Base-by-base conservation (phyloP, 495 filamentous ascomycete genomes). In the Filosporella fistucella region DNA sequence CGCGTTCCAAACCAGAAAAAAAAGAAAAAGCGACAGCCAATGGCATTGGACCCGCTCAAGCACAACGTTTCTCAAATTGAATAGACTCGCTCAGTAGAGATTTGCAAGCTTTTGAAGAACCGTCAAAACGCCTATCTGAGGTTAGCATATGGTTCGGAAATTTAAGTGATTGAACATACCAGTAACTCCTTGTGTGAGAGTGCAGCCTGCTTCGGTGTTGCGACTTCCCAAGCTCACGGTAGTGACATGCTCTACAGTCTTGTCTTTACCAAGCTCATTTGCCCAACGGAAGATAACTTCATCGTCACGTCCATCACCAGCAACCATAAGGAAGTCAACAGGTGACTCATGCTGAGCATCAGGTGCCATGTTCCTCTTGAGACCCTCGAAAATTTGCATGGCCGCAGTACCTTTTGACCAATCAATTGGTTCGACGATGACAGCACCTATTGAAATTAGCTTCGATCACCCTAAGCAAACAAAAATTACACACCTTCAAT, bases 281-380 rank as follows among this genome's bases (percentile, higher is more conserved):
- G 90, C 91, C 91, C 91, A 96, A 26, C 83, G 85, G 71, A 91
- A 96, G 18, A 95, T 82, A 37, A 88, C 82, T 61, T 96, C 91
- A 55, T 96, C 91, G 48, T 95, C 91, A 6, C 91, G 85, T 34
- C 87, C 85, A 59, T 95, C 89, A 29, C 91, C 91, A 36, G 88
- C 74, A 7, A 93, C 87, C 63, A 95, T 77, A 33, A 96, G 63
- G 64, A 95, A 95, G 57, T 94, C 87, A 10, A 74, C 67, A 0
- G 81, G 78, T n/a, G 64, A 58, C n/a, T 51, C 64, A 60, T 69
- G 54, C 6, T 52, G 42, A 25, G 71, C 62, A 10, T 64, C 64
- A 0, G 61, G 49, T 0, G 69, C 51, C 48, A 71, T 59, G 23
- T 57, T 39, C 10, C 69, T 56, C 17, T 74, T 64, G 24, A 82